phyloP scores from a whole-genome alignment of 2,329 filamentous ascomycete species.

The Torrubiellomyces zombiae region DNA sequence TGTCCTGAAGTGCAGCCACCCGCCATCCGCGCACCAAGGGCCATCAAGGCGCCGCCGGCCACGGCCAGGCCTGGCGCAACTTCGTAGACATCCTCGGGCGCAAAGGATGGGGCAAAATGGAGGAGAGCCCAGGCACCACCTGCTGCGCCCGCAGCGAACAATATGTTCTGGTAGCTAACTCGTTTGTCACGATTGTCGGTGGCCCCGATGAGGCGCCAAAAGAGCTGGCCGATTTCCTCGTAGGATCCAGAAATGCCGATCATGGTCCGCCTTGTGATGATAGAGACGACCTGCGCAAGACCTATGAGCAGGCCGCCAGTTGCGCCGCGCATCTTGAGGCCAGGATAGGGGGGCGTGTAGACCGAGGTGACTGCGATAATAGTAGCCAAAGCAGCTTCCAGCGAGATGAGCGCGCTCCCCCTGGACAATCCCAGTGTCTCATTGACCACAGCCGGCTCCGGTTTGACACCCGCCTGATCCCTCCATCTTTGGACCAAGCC shows the following conservation, averaged over 20 bases:
- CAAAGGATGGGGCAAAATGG: constrained; percentile 14
- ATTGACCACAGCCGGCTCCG: constrained; percentile 18
- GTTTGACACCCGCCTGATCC: constrained; percentile 9
- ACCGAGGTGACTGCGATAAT: constrained; percentile 21
- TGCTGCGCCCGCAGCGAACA: constrained; percentile 36
- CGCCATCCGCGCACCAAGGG: constrained; percentile 42
- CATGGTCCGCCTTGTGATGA: constrained; percentile 33
- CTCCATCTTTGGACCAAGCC: constrained; percentile 14
- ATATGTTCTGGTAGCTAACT: constrained; percentile 23
- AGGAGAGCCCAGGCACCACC: constrained; percentile 26
- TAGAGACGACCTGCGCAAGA: constrained; percentile 36
- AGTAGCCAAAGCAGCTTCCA: constrained; percentile 24
- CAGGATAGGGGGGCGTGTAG: constrained; percentile 15
- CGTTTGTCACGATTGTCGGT: constrained; percentile 10
- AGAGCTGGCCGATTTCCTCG: constrained; percentile 40
- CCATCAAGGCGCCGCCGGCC: constrained; percentile 38
- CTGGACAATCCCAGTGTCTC: constrained; percentile 23
- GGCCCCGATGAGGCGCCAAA: constrained; percentile 26
- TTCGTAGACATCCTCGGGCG: constrained; percentile 10
- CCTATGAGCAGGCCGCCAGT: constrained; percentile 43
- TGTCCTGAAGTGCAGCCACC: constrained; percentile 55
- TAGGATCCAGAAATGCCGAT: constrained; percentile 46
- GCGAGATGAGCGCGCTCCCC: constrained; percentile 18
- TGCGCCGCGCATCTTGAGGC: constrained; percentile 22
- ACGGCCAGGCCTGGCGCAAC: constrained; percentile 23